Percentiles rank a stretch among this genome's conserved stretches.
Evolutionary conservation across 768 basidiomycete genomes (phyloP).

Genomic region (Phanerochaete carnosa): DNA sequence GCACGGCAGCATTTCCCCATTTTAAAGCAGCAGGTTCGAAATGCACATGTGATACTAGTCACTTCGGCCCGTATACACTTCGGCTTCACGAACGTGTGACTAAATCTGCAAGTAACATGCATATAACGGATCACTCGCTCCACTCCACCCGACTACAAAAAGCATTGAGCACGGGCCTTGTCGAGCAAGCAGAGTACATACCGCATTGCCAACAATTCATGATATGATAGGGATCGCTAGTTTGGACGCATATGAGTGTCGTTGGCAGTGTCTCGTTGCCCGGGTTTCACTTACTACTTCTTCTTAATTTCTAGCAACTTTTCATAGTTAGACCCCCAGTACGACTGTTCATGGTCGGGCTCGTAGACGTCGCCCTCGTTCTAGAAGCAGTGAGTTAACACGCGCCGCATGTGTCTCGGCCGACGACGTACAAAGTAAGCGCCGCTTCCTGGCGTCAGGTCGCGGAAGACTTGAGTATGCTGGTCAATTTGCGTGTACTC

Average conservation of each 20-base stretch:
- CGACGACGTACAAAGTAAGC: conserved; percentile 29
- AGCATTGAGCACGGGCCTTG: background rate
- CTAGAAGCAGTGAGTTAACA: conserved; percentile 7
- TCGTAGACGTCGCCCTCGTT: conserved; percentile 36
- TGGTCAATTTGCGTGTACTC: conserved; percentile 12
- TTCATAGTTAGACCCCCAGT: conserved; percentile 34
- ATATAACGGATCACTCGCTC: conserved; percentile 17
- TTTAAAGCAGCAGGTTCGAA: background rate
- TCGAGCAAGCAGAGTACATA: conserved; percentile 12
- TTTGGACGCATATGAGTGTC: background rate
- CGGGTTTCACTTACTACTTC: conserved; percentile 28
- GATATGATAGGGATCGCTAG: conserved; percentile 26
- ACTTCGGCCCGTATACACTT: too few relatives aligned
- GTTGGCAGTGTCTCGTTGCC: background rate
- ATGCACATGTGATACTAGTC: background rate
- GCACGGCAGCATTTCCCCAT: too few relatives aligned
- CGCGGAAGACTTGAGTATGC: conserved; percentile 19
- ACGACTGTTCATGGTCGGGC: conserved; percentile 27
- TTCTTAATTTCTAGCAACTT: conserved; percentile 27
- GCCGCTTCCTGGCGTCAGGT: conserved; percentile 25
- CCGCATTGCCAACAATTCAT: conserved; percentile 35
- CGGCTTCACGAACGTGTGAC: too few relatives aligned
- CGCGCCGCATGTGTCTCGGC: background rate
- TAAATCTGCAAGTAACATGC: conserved; percentile 18
- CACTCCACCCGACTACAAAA: conserved; percentile 28